Percentiles rank a stretch among this genome's conserved stretches.
Conservation (phyloP, 768 basidiomycete genomes). For the Strobilomyces confusus region DNA sequence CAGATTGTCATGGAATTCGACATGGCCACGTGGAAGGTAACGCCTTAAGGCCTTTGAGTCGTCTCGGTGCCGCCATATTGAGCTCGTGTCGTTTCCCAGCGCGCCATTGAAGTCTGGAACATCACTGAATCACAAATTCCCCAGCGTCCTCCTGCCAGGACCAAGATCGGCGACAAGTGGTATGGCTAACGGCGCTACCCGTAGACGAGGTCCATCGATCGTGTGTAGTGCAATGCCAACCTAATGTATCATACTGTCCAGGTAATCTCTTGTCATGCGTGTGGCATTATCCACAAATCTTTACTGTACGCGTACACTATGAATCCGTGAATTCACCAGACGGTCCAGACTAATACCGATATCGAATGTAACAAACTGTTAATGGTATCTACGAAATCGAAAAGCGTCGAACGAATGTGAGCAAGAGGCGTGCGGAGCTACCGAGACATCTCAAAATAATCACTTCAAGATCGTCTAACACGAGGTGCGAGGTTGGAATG, state of each 20-base stretch:
- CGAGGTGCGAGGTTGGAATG: constrained; percentile 55
- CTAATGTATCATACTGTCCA: constrained; percentile 16
- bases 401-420: neutral
- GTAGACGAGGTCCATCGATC: neutral
- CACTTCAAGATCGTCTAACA: constrained; percentile 37
- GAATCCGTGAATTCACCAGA: too few relatives aligned
- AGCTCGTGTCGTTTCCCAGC: constrained; percentile 38
- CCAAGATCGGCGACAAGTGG: constrained; percentile 63
- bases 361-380: neutral
- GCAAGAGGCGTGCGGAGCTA: neutral
- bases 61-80: neutral
- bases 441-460: neutral
- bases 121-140: constrained; percentile 78
- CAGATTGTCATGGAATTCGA: constrained; percentile 94
- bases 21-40: constrained; percentile 82
- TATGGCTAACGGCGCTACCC: constrained; percentile 45
- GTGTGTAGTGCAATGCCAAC: neutral
- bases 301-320: too few relatives aligned
- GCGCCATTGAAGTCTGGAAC: constrained; percentile 82
- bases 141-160: constrained; percentile 56
- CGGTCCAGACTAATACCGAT: too few relatives aligned
- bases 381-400: neutral
- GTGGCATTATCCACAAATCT: too few relatives aligned
- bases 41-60: constrained; percentile 35
- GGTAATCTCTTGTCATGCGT: too few relatives aligned